Evolutionary conservation across 108 stramenopile genomes (phyloP).

Genomic region (Cyclotella sp.): DNA sequence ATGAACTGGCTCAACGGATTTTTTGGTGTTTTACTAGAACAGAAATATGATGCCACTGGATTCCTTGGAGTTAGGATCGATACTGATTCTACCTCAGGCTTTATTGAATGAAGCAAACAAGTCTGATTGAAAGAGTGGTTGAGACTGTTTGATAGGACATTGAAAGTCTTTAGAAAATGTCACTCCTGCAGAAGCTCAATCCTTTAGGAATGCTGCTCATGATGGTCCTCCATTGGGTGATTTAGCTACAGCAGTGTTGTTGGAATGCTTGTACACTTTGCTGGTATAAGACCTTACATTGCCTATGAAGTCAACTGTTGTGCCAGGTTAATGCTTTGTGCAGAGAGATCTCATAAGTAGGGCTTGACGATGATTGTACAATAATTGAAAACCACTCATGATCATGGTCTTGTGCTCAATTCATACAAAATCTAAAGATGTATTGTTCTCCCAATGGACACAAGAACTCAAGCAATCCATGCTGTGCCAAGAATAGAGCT

Average conservation of each 20-base stretch:
- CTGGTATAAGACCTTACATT: not conserved
- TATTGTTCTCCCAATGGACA: not conserved
- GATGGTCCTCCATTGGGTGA: not conserved
- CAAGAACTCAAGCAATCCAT: not conserved
- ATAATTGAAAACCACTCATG: not conserved
- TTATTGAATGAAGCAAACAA: too few species aligned
- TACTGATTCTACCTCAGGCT: too few species aligned
- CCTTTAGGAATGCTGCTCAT: not conserved
- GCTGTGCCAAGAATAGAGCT: not conserved
- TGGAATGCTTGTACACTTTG: slow-evolving; percentile 3
- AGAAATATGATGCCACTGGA: not conserved
- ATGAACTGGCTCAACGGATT: not conserved
- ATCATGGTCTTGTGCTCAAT: not conserved
- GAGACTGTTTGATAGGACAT: not conserved
- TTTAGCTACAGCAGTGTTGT: not conserved
- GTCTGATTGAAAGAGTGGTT: not conserved
- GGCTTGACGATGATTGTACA: not conserved
- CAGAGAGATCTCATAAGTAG: not conserved
- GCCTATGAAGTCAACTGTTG: not conserved
- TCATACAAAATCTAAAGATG: not conserved
- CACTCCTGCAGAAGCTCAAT: not conserved
- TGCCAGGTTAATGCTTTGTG: not conserved
- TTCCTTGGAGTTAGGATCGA: slow-evolving; percentile 2
- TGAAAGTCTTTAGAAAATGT: not conserved
- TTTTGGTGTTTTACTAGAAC: not conserved